phyloP scores from a whole-genome alignment of 306 rosid species.

The Vicia villosa region DNA sequence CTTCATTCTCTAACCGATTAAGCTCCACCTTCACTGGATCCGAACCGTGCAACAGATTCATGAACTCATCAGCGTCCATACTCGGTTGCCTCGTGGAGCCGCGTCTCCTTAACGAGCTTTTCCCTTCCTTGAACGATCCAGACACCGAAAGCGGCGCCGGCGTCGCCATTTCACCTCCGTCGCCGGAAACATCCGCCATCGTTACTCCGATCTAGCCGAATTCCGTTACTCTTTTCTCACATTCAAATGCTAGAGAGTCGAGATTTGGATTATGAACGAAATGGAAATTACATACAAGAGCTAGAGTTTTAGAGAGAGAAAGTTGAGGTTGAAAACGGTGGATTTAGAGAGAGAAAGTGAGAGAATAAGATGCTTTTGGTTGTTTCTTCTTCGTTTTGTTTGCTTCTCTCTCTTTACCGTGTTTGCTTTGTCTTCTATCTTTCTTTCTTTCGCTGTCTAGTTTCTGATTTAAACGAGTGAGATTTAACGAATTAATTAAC shows the following conservation, averaged over 20 bases:
- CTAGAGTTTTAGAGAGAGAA: conserved; percentile 17
- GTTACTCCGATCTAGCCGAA: conserved; percentile 67
- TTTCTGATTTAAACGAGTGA: conserved; percentile 54
- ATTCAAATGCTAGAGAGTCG: conserved; percentile 53
- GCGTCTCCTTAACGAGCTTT: conserved; percentile 77
- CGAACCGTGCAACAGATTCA: conserved; percentile 94
- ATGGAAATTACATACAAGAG: conserved; percentile 2
- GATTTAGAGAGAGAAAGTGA: conserved; percentile 34
- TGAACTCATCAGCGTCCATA: conserved; percentile 87
- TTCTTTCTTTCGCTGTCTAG: conserved; percentile 52
- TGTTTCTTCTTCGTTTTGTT: conserved; percentile 36
- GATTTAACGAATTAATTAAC: conserved; percentile 34
- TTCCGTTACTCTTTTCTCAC: conserved; percentile 39
- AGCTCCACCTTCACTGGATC: conserved; percentile 99
- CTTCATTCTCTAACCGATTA: conserved; percentile 97
- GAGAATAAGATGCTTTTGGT: conserved; percentile 37
- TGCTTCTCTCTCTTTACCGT: conserved; percentile 37
- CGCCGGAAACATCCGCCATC: conserved; percentile 86
- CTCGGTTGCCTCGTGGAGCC: conserved; percentile 76
- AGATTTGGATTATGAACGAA: conserved; percentile 50
- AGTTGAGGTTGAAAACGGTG: conserved; percentile 32
- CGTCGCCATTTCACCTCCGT: conserved; percentile 41
- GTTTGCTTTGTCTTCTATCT: conserved; percentile 17
- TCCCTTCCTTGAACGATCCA: conserved; percentile 94
- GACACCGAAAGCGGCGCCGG: conserved; percentile 64